Evolutionary conservation across 345 rosid genomes (phyloP), one percentile per base, ranked within the genome.

Genomic region (Citrus reticulata): DNA sequence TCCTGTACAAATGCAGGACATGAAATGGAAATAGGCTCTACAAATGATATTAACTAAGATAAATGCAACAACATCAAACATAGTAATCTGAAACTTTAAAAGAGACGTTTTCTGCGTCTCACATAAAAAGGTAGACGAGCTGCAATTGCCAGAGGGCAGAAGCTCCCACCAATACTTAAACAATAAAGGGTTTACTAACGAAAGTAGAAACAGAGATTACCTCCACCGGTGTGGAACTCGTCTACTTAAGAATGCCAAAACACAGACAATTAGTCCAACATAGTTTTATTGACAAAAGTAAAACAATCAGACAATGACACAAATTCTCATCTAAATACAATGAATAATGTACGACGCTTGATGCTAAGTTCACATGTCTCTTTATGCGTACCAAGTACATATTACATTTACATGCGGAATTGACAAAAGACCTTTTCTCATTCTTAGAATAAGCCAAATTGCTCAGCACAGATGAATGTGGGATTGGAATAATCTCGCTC

Each of bases 341-440:
- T 54, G 78, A 60, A 79, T 76, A 77, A 55, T 60, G 73, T 27
- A 73, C 73, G 81, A 35, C 60, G 39, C 70, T 62, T 73, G 83
- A 79, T 78, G 81, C 72, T 58, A 85, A 65, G 78, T 68, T 72
- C 84, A 57, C 74, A 77, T 59, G 81, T 84, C 85, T 77, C 85
- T 79, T 83, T 73, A 90, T 72, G 76, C 82, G 88, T 85, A 82
- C 89, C 86, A 81, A 86, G 88, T 81, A 89, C 92, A 90, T 66
- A 79, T 84, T 87, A 92, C 95, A 88, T 87, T 89, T 92, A 93
- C 98, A 92, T 83, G 91, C 89, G 90, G 86, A 89, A 90, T 88
- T 81, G 84, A 93, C 95, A 87, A 90, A 96, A 90, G 91, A 96
- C 99, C 98, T 96, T 89, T 94, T 96, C 89, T 96, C 99, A 78